These are phyloP conservation scores for Patellifolia procumbens DNA, from an alignment of 179 eudicot genomes.

Conservation along the genomic window DNA sequence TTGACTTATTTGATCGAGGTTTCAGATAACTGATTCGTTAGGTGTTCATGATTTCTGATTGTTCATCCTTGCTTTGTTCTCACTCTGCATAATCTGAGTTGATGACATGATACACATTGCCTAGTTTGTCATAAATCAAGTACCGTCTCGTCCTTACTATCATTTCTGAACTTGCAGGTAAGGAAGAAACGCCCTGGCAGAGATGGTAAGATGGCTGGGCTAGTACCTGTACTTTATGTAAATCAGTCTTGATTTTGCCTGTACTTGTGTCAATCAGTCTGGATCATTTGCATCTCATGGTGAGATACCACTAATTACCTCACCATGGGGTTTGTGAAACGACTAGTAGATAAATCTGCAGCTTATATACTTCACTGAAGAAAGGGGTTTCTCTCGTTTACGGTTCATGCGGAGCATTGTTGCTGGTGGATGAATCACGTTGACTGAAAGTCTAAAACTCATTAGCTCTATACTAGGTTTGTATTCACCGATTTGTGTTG, in stretches of 20 bases:
- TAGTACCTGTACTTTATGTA: conserved; percentile 93
- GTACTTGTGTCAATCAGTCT: neutral
- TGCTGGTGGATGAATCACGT: conserved; percentile 13
- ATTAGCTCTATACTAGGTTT: conserved; percentile 6
- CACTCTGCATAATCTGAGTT: neutral
- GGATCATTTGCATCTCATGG: conserved; percentile 2
- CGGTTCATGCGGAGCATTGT: conserved; percentile 5
- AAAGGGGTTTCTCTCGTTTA: neutral
- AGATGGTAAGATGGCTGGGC: conserved; percentile 93
- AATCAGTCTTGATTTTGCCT: conserved; percentile 57
- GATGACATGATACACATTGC: neutral
- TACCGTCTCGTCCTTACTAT: neutral
- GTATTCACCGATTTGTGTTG: neutral
- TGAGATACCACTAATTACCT: neutral
- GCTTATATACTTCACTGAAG: neutral
- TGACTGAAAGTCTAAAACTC: conserved; percentile 2
- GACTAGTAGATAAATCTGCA: neutral
- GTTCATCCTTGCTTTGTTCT: neutral
- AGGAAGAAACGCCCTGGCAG: conserved; percentile 91
- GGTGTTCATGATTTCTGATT: neutral
- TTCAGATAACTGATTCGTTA: neutral
- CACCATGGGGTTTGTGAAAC: neutral
- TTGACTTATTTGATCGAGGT: neutral
- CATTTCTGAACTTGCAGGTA: conserved; percentile 52
- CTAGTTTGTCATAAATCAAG: neutral